phyloP scores from a whole-genome alignment of 306 rosid genomes.

The Glycine tomentella region DNA sequence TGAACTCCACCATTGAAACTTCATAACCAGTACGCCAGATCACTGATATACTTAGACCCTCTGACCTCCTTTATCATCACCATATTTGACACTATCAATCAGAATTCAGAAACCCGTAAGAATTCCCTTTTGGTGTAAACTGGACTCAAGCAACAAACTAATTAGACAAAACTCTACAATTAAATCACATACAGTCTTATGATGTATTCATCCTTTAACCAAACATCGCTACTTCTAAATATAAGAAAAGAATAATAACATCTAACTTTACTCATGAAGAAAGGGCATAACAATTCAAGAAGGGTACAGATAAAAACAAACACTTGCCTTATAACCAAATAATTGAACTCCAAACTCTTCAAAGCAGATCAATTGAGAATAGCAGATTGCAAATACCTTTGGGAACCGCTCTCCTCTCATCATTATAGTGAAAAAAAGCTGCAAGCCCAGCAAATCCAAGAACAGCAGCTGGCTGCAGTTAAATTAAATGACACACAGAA shows the following conservation, averaged over 20 bases:
- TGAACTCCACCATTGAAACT: neutral
- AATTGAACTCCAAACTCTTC: constrained; percentile 14
- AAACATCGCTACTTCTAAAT: neutral
- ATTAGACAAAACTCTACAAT: neutral
- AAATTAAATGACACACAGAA: constrained; percentile 27
- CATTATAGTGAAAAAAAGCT: constrained; percentile 70
- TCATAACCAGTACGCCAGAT: neutral
- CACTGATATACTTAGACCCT: constrained; percentile 23
- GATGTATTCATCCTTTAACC: neutral
- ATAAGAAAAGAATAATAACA: neutral
- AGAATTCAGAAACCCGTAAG: neutral
- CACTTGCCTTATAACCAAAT: no score
- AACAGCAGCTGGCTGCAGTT: constrained; percentile 70
- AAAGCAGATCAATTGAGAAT: neutral
- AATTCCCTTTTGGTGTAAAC: neutral
- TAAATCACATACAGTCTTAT: neutral
- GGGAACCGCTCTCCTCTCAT: constrained; percentile 78
- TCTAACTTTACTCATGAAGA: neutral
- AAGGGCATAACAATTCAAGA: no score
- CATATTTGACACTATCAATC: neutral
- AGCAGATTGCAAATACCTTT: constrained; percentile 64
- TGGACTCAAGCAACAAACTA: neutral
- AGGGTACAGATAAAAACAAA: neutral
- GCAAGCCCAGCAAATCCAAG: constrained; percentile 80
- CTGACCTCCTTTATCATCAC: neutral